phyloP scores from a whole-genome alignment of 495 filamentous ascomycete species.

The Evansstolkia leycettana region DNA sequence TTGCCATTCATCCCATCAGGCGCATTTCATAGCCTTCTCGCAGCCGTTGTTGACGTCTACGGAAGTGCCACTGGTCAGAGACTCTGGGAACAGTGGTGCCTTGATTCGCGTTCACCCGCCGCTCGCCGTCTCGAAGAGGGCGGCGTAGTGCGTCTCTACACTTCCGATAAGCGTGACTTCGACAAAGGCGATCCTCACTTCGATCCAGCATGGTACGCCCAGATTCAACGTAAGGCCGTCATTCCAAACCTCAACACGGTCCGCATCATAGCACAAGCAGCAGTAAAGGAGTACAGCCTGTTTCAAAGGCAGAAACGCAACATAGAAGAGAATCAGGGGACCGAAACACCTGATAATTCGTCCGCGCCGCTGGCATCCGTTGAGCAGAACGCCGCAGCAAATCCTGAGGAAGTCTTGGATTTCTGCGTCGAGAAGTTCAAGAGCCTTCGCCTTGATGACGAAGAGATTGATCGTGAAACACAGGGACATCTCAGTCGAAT shows the following conservation, averaged over 20 bases:
- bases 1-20: conserved; percentile 17
- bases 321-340: conserved; percentile 4
- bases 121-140: conserved; percentile 15
- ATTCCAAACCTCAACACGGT: conserved; percentile 29
- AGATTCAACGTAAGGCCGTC: conserved; percentile 14
- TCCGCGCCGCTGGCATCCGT: no score
- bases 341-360: background rate
- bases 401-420: conserved; percentile 15
- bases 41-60: conserved; percentile 31
- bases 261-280: conserved; percentile 27
- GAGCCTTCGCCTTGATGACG: conserved; percentile 13
- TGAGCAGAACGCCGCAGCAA: conserved; percentile 6
- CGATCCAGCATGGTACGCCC: conserved; percentile 14
- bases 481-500: conserved; percentile 17
- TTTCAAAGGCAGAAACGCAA: conserved; percentile 8
- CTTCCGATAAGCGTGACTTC: conserved; percentile 10
- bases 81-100: conserved; percentile 34
- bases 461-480: conserved; percentile 25
- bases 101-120: conserved; percentile 10
- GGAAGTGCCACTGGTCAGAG: conserved; percentile 28
- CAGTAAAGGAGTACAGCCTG: conserved; percentile 18
- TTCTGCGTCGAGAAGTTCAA: conserved; percentile 26
- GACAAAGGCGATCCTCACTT: conserved; percentile 17
- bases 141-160: conserved; percentile 17
- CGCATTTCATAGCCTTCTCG: conserved; percentile 37